Base-by-base conservation (phyloP, 306 rosid genomes). In the Pyrus bretschneideri region DNA sequence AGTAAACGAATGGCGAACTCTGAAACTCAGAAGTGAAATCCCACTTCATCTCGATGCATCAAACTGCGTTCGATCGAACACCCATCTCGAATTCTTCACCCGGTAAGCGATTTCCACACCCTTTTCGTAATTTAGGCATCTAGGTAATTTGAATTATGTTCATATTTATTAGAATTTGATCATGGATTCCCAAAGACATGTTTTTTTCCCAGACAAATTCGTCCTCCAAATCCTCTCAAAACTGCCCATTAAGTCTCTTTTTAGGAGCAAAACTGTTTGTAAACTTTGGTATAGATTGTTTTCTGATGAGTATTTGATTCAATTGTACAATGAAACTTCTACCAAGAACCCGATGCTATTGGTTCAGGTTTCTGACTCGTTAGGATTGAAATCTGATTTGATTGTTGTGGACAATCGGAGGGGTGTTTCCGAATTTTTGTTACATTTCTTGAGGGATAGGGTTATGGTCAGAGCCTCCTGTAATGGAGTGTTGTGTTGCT, bases 401-500 rank as follows among this genome's bases (percentile, higher is more conserved):
- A 87, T 93, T 33, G 89, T 96, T 82, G 93, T 93, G 78, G 98
- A 93, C 69, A 84, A 83, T 81, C 67, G 78, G 62, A 87, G 83
- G 82, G 98, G 98, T 15, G 94, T 86, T 13, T 89, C 91, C 46
- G 93, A 90, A 66, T 78, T 93, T 76, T 85, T 89, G 1, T 82
- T 90, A n/a, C 81, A 74, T 17, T 93, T 93, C 76, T 79, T 93
- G 75, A 93, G 85, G 78, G 94, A 89, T 70, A 86, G 96, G 59
- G 94, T 93, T 31, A 90, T 83, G 87, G 84, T 93, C 58, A 79
- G 93, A 80, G 96, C 93, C 64, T 93, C 97, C 17, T 91, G 88
- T 84, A 89, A 89, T 86, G 98, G 98, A 58, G 77, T 93, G 88
- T 45, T 93, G 74, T 87, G 98, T 76, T 90, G 98, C 87, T 90